phyloP scores from a whole-genome alignment of 176 grass and related monocot genomes.

The Luzula sylvatica region DNA sequence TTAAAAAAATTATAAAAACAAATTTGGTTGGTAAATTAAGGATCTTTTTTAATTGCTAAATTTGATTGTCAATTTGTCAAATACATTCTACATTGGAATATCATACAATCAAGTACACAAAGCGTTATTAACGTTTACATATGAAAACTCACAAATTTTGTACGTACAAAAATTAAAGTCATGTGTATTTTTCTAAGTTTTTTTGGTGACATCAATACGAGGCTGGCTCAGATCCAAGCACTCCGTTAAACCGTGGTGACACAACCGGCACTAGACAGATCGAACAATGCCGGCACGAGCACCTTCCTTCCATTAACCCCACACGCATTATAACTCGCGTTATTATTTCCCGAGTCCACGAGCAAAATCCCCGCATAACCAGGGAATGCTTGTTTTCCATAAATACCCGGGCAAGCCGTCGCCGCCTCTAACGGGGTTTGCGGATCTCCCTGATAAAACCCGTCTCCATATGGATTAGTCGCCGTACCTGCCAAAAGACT shows the following conservation, averaged over 20 bases:
- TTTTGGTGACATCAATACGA: not conserved
- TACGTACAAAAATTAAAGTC: too few relatives aligned
- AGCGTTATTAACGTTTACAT: too few relatives aligned
- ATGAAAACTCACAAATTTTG: too few relatives aligned
- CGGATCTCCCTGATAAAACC: slow-evolving; percentile 54
- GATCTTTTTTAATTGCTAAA: too few relatives aligned
- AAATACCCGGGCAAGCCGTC: slow-evolving; percentile 27
- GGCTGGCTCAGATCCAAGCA: slow-evolving; percentile 19
- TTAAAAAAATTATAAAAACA: too few relatives aligned
- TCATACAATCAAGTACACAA: too few relatives aligned
- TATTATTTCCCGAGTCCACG: slow-evolving; percentile 9
- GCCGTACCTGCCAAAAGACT: slow-evolving; percentile 53
- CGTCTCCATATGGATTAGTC: slow-evolving; percentile 60
- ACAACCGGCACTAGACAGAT: slow-evolving; percentile 3
- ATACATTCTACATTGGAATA: too few relatives aligned
- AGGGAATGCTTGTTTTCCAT: slow-evolving; percentile 17
- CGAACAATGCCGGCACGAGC: slow-evolving; percentile 51
- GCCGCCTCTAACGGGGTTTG: slow-evolving; percentile 47
- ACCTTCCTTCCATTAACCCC: slow-evolving; percentile 25
- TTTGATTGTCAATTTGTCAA: too few relatives aligned
- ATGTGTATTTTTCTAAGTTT: too few relatives aligned
- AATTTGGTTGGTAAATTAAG: too few relatives aligned
- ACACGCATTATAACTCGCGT: slow-evolving; percentile 30
- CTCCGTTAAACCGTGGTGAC: slow-evolving; percentile 16
- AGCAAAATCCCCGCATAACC: slow-evolving; percentile 23